Percentiles rank a stretch among this genome's conserved stretches.
These are phyloP conservation scores for Syzygium grande DNA, from an alignment of 345 rosid genomes.

Conservation along the genomic window DNA sequence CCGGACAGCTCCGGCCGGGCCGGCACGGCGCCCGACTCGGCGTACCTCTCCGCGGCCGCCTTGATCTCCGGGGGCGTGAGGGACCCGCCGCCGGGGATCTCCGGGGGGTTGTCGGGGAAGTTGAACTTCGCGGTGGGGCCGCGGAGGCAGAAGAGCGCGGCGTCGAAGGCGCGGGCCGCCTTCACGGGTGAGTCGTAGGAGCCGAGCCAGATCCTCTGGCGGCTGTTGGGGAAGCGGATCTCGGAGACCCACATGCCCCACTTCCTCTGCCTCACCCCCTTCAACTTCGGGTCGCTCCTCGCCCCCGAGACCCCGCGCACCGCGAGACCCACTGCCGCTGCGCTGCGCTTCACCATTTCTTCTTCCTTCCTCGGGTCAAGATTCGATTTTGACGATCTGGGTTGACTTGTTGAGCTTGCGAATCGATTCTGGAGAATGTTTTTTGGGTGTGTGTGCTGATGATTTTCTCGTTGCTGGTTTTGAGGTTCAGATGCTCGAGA, in stretches of 20 bases:
- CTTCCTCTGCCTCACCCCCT: slow-evolving; percentile 17
- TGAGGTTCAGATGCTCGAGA: neutral
- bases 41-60: slow-evolving; percentile 5
- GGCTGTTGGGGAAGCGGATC: slow-evolving; percentile 9
- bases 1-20: neutral
- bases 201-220: slow-evolving; percentile 13
- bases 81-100: neutral
- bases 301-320: neutral
- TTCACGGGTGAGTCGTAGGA: slow-evolving; percentile 14
- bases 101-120: slow-evolving; percentile 11
- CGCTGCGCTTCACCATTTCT: neutral
- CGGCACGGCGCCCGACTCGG: neutral
- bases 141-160: slow-evolving; percentile 13
- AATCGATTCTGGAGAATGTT: neutral
- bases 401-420: neutral
- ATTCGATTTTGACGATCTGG: neutral
- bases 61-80: slow-evolving; percentile 7
- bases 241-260: slow-evolving; percentile 21
- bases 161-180: slow-evolving; percentile 22
- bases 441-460: neutral
- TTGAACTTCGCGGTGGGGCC: slow-evolving; percentile 10
- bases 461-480: neutral
- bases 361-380: neutral
- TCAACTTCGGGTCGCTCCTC: slow-evolving; percentile 1
- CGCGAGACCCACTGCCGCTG: neutral